Percentiles rank a stretch among this genome's conserved stretches.
Evolutionary conservation across 257 asterid species (phyloP).

Genomic region (Fraxinus excelsior): DNA sequence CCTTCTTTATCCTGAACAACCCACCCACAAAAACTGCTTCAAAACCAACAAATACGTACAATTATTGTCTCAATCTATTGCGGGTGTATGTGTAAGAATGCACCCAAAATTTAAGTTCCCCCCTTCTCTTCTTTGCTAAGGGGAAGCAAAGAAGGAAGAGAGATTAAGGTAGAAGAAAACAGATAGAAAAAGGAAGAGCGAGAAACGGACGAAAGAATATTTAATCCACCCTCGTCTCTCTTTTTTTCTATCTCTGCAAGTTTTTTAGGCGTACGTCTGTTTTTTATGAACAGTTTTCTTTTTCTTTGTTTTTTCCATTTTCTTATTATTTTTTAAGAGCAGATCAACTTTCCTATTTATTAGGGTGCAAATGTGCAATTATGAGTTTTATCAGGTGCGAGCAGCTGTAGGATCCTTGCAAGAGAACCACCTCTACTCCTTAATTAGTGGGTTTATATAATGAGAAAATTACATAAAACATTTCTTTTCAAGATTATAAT

Average conservation of each 20-base stretch:
- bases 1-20: conserved; percentile 26
- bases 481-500: too few relatives aligned
- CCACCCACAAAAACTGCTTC: background rate
- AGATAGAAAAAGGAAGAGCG: conserved; percentile 29
- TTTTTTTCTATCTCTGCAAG: conserved; percentile 20
- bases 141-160: conserved; percentile 55
- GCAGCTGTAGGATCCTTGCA: conserved; percentile 14
- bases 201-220: conserved; percentile 48
- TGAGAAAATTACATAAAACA: too few relatives aligned
- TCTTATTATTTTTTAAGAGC: too few relatives aligned
- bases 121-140: conserved; percentile 51
- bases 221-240: conserved; percentile 20
- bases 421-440: too few relatives aligned
- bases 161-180: conserved; percentile 34
- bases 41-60: background rate
- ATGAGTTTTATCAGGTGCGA: conserved; percentile 14
- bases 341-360: background rate
- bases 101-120: conserved; percentile 19
- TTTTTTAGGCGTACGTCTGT: conserved; percentile 26
- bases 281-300: background rate
- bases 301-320: background rate
- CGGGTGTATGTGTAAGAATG: background rate
- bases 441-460: too few relatives aligned
- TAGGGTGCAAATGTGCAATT: background rate
- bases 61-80: background rate